Conservation (phyloP, 768 basidiomycete species). For the Boletus rex-veris region DNA sequence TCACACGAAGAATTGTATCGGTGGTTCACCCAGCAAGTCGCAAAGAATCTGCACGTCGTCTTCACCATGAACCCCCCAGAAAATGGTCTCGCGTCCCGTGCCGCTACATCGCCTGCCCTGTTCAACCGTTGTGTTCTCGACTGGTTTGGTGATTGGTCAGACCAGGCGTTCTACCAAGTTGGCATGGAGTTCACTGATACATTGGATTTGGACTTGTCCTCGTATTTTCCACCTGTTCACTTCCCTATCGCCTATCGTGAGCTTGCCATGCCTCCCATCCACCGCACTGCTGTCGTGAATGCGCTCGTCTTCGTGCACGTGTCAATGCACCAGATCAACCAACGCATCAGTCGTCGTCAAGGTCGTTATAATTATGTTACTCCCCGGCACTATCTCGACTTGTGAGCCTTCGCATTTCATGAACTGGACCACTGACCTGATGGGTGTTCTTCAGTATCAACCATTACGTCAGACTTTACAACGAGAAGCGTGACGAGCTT, state of each 20-base stretch:
- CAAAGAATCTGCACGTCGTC: constrained; percentile 96
- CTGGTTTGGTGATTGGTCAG: constrained; percentile 99
- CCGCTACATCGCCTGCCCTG: constrained; percentile 95
- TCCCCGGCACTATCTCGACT: constrained; percentile 96
- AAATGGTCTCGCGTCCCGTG: constrained; percentile 91
- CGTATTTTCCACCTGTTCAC: constrained; percentile 71
- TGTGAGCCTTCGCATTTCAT: constrained; percentile 58
- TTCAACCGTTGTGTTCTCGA: constrained; percentile 99
- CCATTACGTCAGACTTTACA: constrained; percentile 92
- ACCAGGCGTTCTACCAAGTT: constrained; percentile 97
- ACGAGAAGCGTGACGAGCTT: constrained; percentile 94
- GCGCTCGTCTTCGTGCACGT: constrained; percentile 90
- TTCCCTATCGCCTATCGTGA: constrained; percentile 91
- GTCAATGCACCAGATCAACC: constrained; percentile 85
- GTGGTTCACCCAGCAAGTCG: constrained; percentile 99
- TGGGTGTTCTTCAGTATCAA: constrained; percentile 64
- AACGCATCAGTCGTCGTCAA: constrained; percentile 83
- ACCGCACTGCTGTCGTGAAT: constrained; percentile 89
- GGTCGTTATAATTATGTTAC: constrained; percentile 98
- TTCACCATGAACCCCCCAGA: constrained; percentile 99
- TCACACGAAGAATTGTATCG: constrained; percentile 96
- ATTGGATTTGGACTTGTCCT: constrained; percentile 84
- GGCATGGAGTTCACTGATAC: constrained; percentile 95
- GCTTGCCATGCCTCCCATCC: constrained; percentile 79
- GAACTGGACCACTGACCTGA: not conserved